Percentiles rank a stretch among this genome's conserved stretches.
These are phyloP conservation scores for Aeminium ludgeri DNA, from an alignment of 495 filamentous ascomycete species.

Conservation along the genomic window DNA sequence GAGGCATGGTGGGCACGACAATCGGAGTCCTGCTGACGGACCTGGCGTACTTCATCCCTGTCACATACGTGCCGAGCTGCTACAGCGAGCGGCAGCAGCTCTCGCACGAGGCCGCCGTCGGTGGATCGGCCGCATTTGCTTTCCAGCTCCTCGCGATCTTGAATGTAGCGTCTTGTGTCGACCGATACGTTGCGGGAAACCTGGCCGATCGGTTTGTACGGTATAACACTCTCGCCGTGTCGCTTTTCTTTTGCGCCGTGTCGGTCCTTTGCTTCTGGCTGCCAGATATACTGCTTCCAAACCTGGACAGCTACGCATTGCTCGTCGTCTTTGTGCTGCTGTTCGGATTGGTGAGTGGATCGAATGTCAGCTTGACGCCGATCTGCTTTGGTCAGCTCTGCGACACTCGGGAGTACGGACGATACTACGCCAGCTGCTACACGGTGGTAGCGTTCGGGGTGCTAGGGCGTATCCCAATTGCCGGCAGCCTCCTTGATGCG, in stretches of 20 bases:
- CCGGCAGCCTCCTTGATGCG: neutral
- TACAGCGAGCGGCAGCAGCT: neutral
- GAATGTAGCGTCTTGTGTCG: neutral
- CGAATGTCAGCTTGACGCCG: constrained; percentile 45
- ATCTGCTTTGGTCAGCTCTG: constrained; percentile 47
- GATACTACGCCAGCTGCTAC: constrained; percentile 50
- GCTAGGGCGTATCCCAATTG: neutral
- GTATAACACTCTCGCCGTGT: constrained; percentile 7
- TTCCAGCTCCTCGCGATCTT: constrained; percentile 4
- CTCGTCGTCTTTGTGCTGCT: constrained; percentile 38
- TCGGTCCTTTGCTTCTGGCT: constrained; percentile 42
- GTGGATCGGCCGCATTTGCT: neutral
- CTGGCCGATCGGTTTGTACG: constrained; percentile 4
- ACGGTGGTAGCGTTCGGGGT: constrained; percentile 39
- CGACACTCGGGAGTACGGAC: constrained; percentile 43
- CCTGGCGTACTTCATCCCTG: neutral
- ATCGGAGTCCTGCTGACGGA: neutral
- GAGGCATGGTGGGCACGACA: neutral
- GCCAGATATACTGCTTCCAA: constrained; percentile 27
- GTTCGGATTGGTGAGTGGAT: constrained; percentile 46
- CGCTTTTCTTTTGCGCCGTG: constrained; percentile 31
- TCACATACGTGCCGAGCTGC: neutral
- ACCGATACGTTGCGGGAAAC: neutral
- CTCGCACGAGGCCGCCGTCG: neutral
- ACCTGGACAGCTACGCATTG: constrained; percentile 2